Conservation (phyloP, 2,329 filamentous ascomycete genomes). For the Colletotrichum siamense region DNA sequence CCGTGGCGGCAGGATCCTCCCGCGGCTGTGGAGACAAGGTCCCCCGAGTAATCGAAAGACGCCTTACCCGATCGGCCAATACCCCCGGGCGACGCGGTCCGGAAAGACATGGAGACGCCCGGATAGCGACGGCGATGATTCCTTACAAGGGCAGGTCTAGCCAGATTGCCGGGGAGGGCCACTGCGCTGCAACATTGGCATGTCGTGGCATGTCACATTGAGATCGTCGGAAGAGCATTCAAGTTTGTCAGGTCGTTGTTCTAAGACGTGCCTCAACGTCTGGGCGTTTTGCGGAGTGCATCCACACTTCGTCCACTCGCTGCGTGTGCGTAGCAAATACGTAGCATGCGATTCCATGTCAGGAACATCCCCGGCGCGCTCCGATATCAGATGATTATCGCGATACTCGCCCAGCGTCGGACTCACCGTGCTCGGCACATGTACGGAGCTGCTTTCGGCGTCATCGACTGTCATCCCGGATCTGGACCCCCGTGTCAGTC, state of each 20-base stretch:
- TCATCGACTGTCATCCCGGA: neutral
- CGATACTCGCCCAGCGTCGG: neutral
- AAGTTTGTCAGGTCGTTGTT: neutral
- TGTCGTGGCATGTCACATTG: slow-evolving; percentile 7
- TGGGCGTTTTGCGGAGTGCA: slow-evolving; percentile 7
- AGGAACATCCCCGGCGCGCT: neutral
- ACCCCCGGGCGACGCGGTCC: neutral
- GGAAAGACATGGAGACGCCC: neutral
- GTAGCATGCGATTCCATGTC: slow-evolving; percentile 4
- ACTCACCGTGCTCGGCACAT: neutral
- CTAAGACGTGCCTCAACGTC: neutral
- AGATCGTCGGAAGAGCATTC: slow-evolving; percentile 3
- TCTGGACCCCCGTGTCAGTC: neutral
- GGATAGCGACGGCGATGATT: neutral
- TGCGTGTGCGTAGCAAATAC: neutral
- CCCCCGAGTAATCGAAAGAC: neutral
- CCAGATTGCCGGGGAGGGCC: slow-evolving; percentile 1
- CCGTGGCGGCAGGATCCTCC: slow-evolving; percentile 9
- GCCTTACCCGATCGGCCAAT: slow-evolving; percentile 5
- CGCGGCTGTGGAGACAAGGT: slow-evolving; percentile 1
- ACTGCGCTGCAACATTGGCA: slow-evolving; percentile 10
- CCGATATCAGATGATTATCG: slow-evolving; percentile 9
- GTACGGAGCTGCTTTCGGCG: slow-evolving; percentile 3
- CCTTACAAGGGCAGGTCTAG: slow-evolving; percentile 10
- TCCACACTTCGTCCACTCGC: neutral